Conservation (phyloP, 1,284 basidiomycete species). For the Irpex sp. region DNA sequence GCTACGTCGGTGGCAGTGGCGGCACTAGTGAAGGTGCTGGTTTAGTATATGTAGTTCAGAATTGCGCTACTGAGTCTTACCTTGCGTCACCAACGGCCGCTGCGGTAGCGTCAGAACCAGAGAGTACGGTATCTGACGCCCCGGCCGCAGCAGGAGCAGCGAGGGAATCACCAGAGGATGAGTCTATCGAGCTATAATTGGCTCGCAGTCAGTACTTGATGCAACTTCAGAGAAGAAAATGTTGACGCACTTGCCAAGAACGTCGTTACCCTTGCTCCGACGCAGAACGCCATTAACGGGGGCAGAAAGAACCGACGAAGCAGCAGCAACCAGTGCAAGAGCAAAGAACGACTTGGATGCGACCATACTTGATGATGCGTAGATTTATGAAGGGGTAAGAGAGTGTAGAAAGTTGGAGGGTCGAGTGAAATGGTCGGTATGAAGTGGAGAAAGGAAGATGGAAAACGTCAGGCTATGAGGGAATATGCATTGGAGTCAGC, state of each 20-base stretch:
- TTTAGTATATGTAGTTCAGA: background rate
- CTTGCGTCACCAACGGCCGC: background rate
- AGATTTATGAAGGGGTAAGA: background rate
- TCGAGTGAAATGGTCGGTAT: background rate
- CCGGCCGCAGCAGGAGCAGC: background rate
- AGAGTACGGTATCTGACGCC: background rate
- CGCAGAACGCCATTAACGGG: background rate
- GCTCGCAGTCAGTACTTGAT: background rate
- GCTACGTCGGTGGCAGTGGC: background rate
- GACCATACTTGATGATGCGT: background rate
- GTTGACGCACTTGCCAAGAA: background rate
- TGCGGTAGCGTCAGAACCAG: background rate
- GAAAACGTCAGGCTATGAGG: background rate
- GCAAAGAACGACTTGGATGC: background rate
- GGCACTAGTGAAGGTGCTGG: background rate
- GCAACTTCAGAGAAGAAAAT: background rate
- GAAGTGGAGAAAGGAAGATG: background rate
- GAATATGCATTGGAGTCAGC: too few relatives aligned
- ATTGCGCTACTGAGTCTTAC: background rate
- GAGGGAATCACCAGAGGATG: background rate
- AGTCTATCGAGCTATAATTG: background rate
- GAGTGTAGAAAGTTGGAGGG: background rate
- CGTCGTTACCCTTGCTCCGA: background rate
- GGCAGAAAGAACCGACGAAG: background rate
- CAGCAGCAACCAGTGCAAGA: background rate